Base-by-base conservation (phyloP, 78 protist genomes). In the slime mould (Dictyostelium discoideum) region DNA sequence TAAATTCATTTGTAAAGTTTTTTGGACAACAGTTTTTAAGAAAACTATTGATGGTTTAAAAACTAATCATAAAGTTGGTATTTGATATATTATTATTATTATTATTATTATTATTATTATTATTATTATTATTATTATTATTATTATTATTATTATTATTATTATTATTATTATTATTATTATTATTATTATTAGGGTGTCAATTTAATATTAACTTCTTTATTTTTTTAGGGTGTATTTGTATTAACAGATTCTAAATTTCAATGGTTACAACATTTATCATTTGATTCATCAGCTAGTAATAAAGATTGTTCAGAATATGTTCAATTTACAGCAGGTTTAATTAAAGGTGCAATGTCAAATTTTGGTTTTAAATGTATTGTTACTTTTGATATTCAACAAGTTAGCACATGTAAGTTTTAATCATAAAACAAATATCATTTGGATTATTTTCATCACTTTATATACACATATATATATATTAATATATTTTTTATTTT, bases 251-350 rank as follows among this genome's bases (percentile, higher is more conserved):
- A 90, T 80, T 32, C 74, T 32, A 80, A 82, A 57, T 90, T 90
- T 72, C 94, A 90, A 82, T 90, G 94, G 94, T 73, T 90, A 37
- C 65, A 81, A 50, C 94, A 90, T 90, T 77, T 90, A 39, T 90
- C 94, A 40, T 90, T 57, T 32, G 94, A 90, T 72, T 82, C 86
- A 65, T 80, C 32, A 9, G 73, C 94, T 67, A 72, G 83, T 40
- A 82, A 40, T 32, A 92, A 85, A 60, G 92, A 92, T 57, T 85
- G 92, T 57, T 80, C 96, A 73, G 96, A 92, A 32, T 92, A 85
- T 77, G 92, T 85, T 22, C 84, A 85, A 85, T 92, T 92, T 85
- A 85, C 93, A 29, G 26, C 46, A 24, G 92, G 92, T 67, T 69
- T 85, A 72, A 85, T 85, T 44, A 85, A 92, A 85, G 92, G 92